Base-by-base conservation (phyloP, 2,329 filamentous ascomycete species). In the Annulohypoxylon truncatum region DNA sequence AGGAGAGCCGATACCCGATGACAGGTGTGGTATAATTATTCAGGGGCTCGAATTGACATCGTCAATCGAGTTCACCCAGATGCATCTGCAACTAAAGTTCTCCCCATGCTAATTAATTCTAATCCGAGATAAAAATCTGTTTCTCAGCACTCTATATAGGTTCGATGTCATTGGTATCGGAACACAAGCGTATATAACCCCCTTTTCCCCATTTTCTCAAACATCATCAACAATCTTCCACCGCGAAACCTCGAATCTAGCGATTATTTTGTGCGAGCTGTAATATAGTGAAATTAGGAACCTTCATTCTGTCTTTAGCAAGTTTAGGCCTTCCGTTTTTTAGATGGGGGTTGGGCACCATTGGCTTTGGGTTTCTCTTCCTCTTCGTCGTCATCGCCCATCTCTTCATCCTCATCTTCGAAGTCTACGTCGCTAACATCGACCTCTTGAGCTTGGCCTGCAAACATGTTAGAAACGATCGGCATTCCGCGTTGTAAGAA, bases 361-460 rank as follows among this genome's bases (percentile, higher is more conserved):
- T 84, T 78, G 57, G 85, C 83, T 18, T 82, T 82, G 33, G 84
- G 84, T 52, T 86, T 84, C 8, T 86, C 84, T 4, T 86, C 85
- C 18, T 88, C 87, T 15, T 88, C 87, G 10, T 87, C 86, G 6
- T 84, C 84, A 7, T 84, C 69, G 10, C 50, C 70, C 13, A 83
- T 83, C 40, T 70, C 71, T 5, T 70, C 74, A 12, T 71, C 66
- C 20, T 83, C 83, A 15, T 82, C 77, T 74, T 93, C 91, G 71
- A 93, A 90, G 68, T 94, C 90, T 44, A 87, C 77, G 65, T 94
- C 92, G 73, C 82, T 89, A 75, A 91, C 86, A 53, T 90, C 89
- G 60, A 87, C 82, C 73, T 93, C 91, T 76, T 91, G 89, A 47
- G 92, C 92, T 81, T 92, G 86, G 56, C 86, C 90, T 89, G 77